Base-by-base conservation (phyloP, 2,329 filamentous ascomycete species). In the Fusarium chlamydosporum region DNA sequence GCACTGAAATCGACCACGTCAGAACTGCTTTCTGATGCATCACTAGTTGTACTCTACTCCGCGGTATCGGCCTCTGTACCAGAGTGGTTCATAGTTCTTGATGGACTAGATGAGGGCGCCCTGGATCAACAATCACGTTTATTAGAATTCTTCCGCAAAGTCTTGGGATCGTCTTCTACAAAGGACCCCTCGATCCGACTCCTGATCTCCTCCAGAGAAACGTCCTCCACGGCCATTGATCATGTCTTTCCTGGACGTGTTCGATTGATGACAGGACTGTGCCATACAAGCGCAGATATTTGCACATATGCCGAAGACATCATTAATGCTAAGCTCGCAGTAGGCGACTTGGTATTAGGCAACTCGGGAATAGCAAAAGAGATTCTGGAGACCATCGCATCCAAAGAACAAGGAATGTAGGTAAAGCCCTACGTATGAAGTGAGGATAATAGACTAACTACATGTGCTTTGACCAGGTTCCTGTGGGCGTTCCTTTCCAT, bases 401-500 rank as follows among this genome's bases (percentile, higher is more conserved):
- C 40, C 0, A 59, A 56, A 13, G 56, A 59, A 5, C 34, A 59
- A 3, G 56, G 51, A n/a, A 59, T 56, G 56, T 56, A 6, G 29
- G 56, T 10, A 15, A 2, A 15, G 1, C 4, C 1, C 1, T 23
- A 23, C 23, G 6, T 6, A 7, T 8, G 3, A 7, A 2, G 9
- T 9, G 4, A 2, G 10, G 3, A 8, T 4, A 12, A 6, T 10
- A 20, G 1, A 13, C 50, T 53, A 31, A 42, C 11, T 4, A 3
- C 29, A 16, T 7, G 12, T 47, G 9, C 6, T 34, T 23, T 4
- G 1, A 20, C 2, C 9, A 69, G 69, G 68, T 71, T 71, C 7
- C 6, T 71, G 0, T 71, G 68, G 69, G 65, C 33, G 1, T 67
- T 52, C 15, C 48, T 71, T 1, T 23, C 23, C 0, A 62, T 71